Conservation (phyloP, 495 filamentous ascomycete species). For the Trichoderma reesei region DNA sequence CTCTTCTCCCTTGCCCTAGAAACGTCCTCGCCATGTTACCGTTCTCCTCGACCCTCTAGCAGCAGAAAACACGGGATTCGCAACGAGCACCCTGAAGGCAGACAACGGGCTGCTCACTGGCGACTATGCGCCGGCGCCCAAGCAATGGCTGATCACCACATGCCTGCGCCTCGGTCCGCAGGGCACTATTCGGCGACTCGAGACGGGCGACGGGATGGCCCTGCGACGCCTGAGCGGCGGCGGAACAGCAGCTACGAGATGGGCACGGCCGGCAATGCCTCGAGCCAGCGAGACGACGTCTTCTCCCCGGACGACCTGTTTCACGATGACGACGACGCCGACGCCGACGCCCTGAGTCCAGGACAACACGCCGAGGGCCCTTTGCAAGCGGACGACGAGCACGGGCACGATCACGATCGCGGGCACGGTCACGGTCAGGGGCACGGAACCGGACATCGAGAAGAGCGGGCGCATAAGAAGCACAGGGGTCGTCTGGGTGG, state of each 20-base stretch:
- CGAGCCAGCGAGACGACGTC: constrained; percentile 15
- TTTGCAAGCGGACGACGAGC: constrained; percentile 18
- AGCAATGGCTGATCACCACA: constrained; percentile 12
- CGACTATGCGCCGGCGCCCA: neutral
- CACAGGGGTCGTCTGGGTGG: constrained; percentile 35
- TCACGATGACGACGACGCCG: constrained; percentile 13
- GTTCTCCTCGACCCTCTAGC: neutral
- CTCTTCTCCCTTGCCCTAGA: neutral
- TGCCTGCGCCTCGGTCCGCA: constrained; percentile 11
- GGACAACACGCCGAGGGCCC: constrained; percentile 16
- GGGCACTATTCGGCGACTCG: constrained; percentile 18
- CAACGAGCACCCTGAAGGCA: neutral
- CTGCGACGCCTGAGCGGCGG: constrained; percentile 11
- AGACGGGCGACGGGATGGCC: constrained; percentile 12
- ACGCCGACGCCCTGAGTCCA: constrained; percentile 16
- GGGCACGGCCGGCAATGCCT: constrained; percentile 22
- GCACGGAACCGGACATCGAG: too few species aligned
- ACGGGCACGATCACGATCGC: too few species aligned
- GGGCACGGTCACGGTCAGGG: too few species aligned
- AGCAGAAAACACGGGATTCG: neutral
- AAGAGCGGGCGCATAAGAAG: constrained; percentile 18
- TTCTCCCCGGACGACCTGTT: constrained; percentile 15
- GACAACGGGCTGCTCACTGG: neutral
- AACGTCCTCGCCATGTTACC: neutral
- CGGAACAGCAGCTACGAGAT: constrained; percentile 20